Evolutionary conservation across 2,329 filamentous ascomycete species (phyloP), one percentile per base, ranked within the genome.

Genomic region (Colletotrichum incanum): DNA sequence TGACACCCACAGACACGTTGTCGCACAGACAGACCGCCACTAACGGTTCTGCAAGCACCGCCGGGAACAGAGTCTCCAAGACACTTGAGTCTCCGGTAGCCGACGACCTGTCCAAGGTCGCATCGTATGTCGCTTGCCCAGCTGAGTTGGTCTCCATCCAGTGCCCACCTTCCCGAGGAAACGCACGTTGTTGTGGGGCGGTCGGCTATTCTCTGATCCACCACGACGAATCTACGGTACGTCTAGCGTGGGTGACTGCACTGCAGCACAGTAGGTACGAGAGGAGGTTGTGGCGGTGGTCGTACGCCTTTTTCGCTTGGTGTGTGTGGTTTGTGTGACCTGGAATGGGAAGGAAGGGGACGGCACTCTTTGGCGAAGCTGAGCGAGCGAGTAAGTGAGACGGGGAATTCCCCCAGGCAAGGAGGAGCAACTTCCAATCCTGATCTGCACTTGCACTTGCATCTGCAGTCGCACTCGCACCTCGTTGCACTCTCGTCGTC

Each of bases 381-480:
- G 39, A 28, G 37, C 26, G 39, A 12, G 14, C 43, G n/a, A 59
- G 41, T 49, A 5, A 43, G 39, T 12, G 9, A 54, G 50, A 54
- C 28, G 50, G 28, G 28, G 28, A 34, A 34, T 54, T 31, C 4
- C 28, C 28, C 28, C 4, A 56, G 18, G 54, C n/a, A 23, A 26
- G 23, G n/a, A 41, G 23, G 37, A 41, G 43, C 45, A 18, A 18
- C 41, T 28, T 63, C 34, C 43, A 26, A 14, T 62, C 60, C 37
- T 23, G 41, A 45, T 45, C 26, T 47, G 64, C 65, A 62, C 20
- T 67, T 52, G 63, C 50, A 61, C 41, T 47, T 56, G 39, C 34
- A 47, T 31, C 26, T 47, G 12, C 47, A 49, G 47, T 23, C 26
- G 47, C 61, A 59, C 28, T 63, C 28, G 16, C 59, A 55, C 37